Evolutionary conservation across 345 rosid species (phyloP).

Genomic region (Dipteronia dyeriana): DNA sequence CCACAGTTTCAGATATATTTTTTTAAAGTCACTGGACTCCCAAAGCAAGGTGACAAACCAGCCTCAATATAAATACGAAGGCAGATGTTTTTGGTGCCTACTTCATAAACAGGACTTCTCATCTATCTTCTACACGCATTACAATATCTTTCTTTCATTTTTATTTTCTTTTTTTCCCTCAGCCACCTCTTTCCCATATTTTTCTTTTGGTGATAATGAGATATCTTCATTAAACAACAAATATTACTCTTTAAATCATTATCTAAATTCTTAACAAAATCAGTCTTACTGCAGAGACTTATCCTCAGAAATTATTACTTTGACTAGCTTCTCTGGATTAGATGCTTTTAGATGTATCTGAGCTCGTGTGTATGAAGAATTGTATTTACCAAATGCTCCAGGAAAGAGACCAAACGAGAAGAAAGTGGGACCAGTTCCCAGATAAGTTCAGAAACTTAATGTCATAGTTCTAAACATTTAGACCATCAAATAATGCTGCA

Average conservation of each 20-base stretch:
- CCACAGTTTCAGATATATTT: background rate
- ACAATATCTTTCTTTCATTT: background rate
- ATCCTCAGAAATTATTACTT: background rate
- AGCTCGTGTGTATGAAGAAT: background rate
- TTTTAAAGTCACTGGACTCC: background rate
- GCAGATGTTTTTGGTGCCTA: background rate
- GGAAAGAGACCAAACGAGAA: background rate
- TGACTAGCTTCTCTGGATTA: background rate
- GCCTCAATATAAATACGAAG: background rate
- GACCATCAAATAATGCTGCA: background rate
- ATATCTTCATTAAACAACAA: background rate
- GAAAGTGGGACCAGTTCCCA: background rate
- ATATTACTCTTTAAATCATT: background rate
- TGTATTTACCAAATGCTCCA: background rate
- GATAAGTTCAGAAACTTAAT: background rate
- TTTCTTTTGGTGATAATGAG: background rate
- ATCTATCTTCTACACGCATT: background rate
- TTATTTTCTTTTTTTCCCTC: background rate
- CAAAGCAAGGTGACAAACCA: background rate
- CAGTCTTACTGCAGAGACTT: background rate
- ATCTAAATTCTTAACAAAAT: background rate
- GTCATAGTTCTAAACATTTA: background rate
- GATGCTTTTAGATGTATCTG: background rate
- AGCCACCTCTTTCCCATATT: background rate
- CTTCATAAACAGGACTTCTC: background rate